A percentile compares a stretch with the other conserved stretches of the same genome.
Evolutionary conservation across 805 yeast species (phyloP).

Genomic region (Monosporozyma siamensis): DNA sequence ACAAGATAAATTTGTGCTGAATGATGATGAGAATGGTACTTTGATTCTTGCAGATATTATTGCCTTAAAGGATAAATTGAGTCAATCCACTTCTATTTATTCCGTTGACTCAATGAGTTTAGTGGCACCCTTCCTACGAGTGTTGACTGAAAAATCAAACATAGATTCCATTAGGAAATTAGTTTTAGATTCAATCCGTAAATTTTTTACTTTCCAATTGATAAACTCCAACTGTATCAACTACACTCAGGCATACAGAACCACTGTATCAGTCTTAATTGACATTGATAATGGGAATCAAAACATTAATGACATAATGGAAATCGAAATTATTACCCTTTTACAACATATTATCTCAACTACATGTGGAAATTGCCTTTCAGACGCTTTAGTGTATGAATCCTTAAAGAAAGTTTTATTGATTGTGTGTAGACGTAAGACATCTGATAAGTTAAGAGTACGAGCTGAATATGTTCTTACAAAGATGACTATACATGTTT

Average conservation of each 20-base stretch:
- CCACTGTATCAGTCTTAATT: conserved; percentile 51
- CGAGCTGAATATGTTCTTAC: conserved; percentile 80
- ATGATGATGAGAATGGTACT: conserved; percentile 36
- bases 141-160: not conserved
- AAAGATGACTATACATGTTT: conserved; percentile 58
- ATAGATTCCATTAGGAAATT: conserved; percentile 29
- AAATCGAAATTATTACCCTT: conserved; percentile 72
- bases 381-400: conserved; percentile 78
- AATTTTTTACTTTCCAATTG: conserved; percentile 61
- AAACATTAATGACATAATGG: conserved; percentile 80
- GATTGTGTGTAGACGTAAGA: conserved; percentile 81
- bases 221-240: conserved; percentile 47
- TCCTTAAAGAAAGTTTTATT: conserved; percentile 85
- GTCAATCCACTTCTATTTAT: conserved; percentile 41
- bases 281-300: conserved; percentile 87
- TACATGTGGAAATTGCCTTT: conserved; percentile 51
- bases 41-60: conserved; percentile 63
- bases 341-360: conserved; percentile 60
- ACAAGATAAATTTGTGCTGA: conserved; percentile 31
- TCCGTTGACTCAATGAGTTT: conserved; percentile 63
- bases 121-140: conserved; percentile 66
- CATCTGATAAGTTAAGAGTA: conserved; percentile 79
- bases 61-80: conserved; percentile 61
- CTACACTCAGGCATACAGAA: conserved; percentile 47
- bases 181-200: conserved; percentile 67